phyloP scores from a whole-genome alignment of 768 basidiomycete genomes.

The Albatrellus ellisii region DNA sequence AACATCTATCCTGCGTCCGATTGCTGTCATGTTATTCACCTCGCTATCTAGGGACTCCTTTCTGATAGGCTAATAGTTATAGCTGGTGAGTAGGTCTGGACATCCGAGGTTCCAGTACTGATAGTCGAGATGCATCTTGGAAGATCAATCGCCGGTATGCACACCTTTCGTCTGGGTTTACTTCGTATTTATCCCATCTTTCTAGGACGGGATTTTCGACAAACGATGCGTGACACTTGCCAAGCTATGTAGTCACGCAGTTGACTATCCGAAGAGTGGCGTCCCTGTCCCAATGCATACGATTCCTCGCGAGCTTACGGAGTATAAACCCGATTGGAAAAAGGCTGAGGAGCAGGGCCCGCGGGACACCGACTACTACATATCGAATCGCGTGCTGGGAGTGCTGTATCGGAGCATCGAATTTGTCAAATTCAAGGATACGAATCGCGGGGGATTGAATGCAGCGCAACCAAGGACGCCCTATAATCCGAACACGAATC shows the following conservation, averaged over 20 bases:
- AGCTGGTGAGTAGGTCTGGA: slow-evolving; percentile 34
- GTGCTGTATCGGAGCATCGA: slow-evolving; percentile 51
- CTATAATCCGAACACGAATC: neutral
- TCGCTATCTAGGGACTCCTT: slow-evolving; percentile 46
- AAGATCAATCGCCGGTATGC: slow-evolving; percentile 60
- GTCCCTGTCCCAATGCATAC: slow-evolving; percentile 41
- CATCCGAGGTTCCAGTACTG: too few relatives aligned
- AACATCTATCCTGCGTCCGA: slow-evolving; percentile 7
- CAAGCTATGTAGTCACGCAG: slow-evolving; percentile 48
- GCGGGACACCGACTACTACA: slow-evolving; percentile 53
- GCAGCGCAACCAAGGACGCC: neutral
- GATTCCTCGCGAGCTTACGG: slow-evolving; percentile 43
- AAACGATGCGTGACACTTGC: slow-evolving; percentile 44
- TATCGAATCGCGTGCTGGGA: slow-evolving; percentile 59
- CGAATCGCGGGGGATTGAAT: slow-evolving; percentile 6
- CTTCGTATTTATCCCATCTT: neutral
- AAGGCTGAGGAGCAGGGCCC: slow-evolving; percentile 27
- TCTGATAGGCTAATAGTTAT: slow-evolving; percentile 57
- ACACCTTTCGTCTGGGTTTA: too few relatives aligned
- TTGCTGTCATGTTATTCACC: neutral
- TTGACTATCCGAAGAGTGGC: slow-evolving; percentile 75
- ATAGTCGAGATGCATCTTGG: neutral
- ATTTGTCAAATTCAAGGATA: slow-evolving; percentile 26
- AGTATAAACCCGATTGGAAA: slow-evolving; percentile 73
- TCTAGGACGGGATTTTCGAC: slow-evolving; percentile 50